Evolutionary conservation across 345 rosid species (phyloP), one percentile per base, ranked within the genome.

Genomic region (Raphanus raphanistrum): DNA sequence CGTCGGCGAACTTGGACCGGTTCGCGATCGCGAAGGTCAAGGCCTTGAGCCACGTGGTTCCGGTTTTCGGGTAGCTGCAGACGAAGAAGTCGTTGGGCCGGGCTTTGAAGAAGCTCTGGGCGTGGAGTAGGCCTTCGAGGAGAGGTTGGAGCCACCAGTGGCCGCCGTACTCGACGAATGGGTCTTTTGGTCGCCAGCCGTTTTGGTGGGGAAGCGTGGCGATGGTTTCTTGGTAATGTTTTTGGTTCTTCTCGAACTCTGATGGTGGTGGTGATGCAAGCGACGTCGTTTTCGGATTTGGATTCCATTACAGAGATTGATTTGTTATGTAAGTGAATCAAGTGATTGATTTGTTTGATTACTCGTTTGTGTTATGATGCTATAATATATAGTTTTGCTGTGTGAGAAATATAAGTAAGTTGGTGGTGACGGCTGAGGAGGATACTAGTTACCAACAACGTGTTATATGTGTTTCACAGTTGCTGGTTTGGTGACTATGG

Each of bases 11-110:
- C 6, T 63, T 36, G n/a, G 70, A 50, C 12, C 82, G 82, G 6
- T 82, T 66, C 0, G 29, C 66, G 62, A 82, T 82, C 2, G 77
- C 80, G 32, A 64, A 82, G 17, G 80, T 79, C 6, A 82, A 4
- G 31, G 85, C 82, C 13, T 78, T 79, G 38, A 82, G 84, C 84
- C 84, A 82, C 25, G 84, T 82, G 2, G 80, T 82, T 13, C 82
- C 84, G 3, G 80, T 74, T 71, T 82, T 82, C 1, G 84, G 82
- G 73, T 74, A 71, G 77, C 79, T 82, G 33, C 82, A 82, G 48
- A 78, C 70, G 74, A 78, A 63, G 79, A 78, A 43, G 43, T 82
- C 79, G 3, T 5, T 71, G 31, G 77, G 67, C 27, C 73, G 74
- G 4, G 84, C 80, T 59, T 33, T 70, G 66, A 79, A 82, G 72